A percentile compares a stretch with the other conserved stretches of the same genome.
Evolutionary conservation across 2,329 filamentous ascomycete genomes (phyloP).

Genomic region (Pseudohalonectria lignicola): DNA sequence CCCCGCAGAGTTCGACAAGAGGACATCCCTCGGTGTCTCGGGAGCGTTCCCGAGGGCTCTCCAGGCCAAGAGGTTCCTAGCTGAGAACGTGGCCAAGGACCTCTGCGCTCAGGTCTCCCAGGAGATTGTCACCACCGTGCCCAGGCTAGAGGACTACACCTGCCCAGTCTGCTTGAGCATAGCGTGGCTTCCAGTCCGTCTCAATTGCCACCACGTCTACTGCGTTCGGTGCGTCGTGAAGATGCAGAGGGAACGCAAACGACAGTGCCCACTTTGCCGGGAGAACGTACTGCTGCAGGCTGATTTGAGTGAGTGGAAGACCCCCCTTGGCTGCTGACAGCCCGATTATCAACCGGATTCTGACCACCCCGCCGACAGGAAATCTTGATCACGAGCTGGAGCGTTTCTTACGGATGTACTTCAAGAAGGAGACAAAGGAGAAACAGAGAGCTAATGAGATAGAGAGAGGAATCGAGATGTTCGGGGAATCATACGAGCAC

Average conservation of each 20-base stretch:
- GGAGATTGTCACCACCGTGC: slow-evolving; percentile 62
- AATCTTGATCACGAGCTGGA: slow-evolving; percentile 60
- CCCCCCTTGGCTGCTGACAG: background rate
- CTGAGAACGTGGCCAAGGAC: slow-evolving; percentile 60
- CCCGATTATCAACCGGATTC: background rate
- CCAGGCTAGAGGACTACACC: slow-evolving; percentile 73
- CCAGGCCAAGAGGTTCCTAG: slow-evolving; percentile 47
- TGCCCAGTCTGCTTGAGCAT: slow-evolving; percentile 74
- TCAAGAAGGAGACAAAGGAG: slow-evolving; percentile 57
- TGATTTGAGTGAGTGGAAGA: slow-evolving; percentile 41
- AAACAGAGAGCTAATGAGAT: slow-evolving; percentile 63
- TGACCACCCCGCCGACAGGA: slow-evolving; percentile 2
- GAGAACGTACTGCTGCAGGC: slow-evolving; percentile 60
- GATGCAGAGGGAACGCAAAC: slow-evolving; percentile 60
- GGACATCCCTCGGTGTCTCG: slow-evolving; percentile 61
- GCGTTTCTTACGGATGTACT: slow-evolving; percentile 63
- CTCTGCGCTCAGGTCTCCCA: slow-evolving; percentile 65
- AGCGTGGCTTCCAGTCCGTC: slow-evolving; percentile 69
- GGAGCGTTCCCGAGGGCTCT: slow-evolving; percentile 49
- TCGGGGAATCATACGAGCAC: slow-evolving; percentile 53
- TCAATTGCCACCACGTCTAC: slow-evolving; percentile 67
- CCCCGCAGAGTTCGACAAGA: slow-evolving; percentile 70
- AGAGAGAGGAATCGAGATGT: slow-evolving; percentile 63
- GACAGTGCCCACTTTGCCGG: slow-evolving; percentile 67
- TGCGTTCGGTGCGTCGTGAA: slow-evolving; percentile 77